phyloP scores from a whole-genome alignment of 306 rosid genomes.

The Trifolium pratense region DNA sequence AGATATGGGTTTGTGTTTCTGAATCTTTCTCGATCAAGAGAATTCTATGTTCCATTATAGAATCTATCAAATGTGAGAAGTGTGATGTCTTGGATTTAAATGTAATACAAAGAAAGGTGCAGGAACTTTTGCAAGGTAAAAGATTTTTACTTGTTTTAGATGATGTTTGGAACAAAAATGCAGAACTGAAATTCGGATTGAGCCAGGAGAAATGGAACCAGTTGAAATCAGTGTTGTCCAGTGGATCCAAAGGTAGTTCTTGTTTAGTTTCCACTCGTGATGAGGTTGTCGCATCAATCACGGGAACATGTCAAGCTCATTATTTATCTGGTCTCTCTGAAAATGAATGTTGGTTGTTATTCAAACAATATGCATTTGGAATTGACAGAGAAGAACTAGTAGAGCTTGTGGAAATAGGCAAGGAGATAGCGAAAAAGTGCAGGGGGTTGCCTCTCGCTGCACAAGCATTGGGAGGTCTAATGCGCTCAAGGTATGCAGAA shows the following conservation, averaged over 20 bases:
- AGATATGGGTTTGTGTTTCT: constrained; percentile 25
- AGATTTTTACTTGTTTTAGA: background rate
- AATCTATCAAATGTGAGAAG: background rate
- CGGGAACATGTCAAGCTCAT: background rate
- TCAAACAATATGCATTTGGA: background rate
- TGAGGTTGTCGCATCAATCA: background rate
- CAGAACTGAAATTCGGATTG: background rate
- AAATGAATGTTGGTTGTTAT: background rate
- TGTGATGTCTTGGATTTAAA: background rate
- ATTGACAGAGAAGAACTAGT: background rate
- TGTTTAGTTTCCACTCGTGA: constrained; percentile 7
- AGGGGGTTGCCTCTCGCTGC: background rate
- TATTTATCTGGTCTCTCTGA: background rate
- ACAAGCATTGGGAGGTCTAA: background rate
- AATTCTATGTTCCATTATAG: constrained; percentile 4
- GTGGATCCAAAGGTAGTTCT: background rate
- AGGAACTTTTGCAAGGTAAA: background rate
- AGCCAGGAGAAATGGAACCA: background rate
- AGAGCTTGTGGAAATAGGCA: background rate
- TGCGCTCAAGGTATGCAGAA: background rate
- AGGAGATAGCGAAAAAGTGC: background rate
- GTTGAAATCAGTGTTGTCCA: background rate
- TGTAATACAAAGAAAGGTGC: background rate
- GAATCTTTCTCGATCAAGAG: background rate
- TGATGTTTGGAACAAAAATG: background rate